A percentile compares a stretch with the other conserved stretches of the same genome.
These are phyloP conservation scores for Colletotrichum lupini DNA, from an alignment of 2,329 filamentous ascomycete species.

Conservation along the genomic window DNA sequence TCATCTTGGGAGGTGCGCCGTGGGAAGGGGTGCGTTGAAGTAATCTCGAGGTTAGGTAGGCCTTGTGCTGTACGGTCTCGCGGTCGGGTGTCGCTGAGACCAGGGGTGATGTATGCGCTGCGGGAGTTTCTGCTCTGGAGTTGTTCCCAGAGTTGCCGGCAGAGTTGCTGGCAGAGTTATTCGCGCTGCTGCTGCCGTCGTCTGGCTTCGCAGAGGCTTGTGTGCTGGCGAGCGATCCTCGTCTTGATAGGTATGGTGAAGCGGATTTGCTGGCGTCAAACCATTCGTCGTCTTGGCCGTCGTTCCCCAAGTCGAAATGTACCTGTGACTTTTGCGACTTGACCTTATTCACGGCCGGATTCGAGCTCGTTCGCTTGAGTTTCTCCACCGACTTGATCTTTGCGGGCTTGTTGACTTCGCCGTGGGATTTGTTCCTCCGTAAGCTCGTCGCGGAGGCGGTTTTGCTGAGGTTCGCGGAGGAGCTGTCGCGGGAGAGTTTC, in stretches of 20 bases:
- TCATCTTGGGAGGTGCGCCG: constrained; percentile 73
- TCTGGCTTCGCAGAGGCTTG: constrained; percentile 57
- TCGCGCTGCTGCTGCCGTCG: constrained; percentile 43
- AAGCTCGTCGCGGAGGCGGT: constrained; percentile 65
- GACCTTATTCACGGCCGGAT: constrained; percentile 58
- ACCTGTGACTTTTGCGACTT: constrained; percentile 62
- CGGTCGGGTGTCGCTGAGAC: constrained; percentile 48
- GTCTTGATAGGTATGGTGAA: constrained; percentile 66
- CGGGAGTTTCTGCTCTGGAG: constrained; percentile 38
- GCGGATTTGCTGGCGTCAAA: constrained; percentile 74
- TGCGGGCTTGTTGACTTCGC: constrained; percentile 59
- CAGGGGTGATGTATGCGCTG: constrained; percentile 30
- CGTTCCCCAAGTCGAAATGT: constrained; percentile 72
- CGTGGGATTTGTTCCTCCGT: constrained; percentile 71
- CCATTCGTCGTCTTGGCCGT: constrained; percentile 69
- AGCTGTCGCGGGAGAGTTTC: constrained; percentile 58
- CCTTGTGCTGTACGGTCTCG: constrained; percentile 64
- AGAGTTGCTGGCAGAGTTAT: constrained; percentile 42
- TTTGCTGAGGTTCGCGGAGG: constrained; percentile 60
- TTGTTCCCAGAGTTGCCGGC: constrained; percentile 41
- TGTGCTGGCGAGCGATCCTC: constrained; percentile 49
- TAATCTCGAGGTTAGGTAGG: constrained; percentile 74
- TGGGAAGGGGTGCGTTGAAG: constrained; percentile 73
- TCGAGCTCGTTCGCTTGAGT: constrained; percentile 64
- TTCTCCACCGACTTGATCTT: constrained; percentile 62